Percentiles rank a stretch among this genome's conserved stretches.
Conservation (phyloP, 352 stramenopile species). For the Globisporangium nagaii region DNA sequence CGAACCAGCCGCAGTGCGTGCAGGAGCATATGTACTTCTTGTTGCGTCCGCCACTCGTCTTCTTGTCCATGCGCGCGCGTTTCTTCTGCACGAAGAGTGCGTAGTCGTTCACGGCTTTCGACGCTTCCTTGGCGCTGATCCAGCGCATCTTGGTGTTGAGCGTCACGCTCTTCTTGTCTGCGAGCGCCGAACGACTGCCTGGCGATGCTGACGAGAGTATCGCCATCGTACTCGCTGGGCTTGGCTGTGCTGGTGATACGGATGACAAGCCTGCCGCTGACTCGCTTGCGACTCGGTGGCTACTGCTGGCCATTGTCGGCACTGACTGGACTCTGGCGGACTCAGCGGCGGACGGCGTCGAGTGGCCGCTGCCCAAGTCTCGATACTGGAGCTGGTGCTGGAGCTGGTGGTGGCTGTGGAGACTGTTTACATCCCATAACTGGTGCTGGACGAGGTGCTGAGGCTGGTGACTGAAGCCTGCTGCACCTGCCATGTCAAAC, state of each 20-base stretch:
- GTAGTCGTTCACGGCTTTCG: slow-evolving; percentile 75
- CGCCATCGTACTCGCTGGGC: background rate
- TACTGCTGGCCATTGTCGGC: background rate
- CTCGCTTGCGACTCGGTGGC: background rate
- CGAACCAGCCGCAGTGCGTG: slow-evolving; percentile 68
- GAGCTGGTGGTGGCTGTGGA: background rate
- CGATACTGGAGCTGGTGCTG: background rate
- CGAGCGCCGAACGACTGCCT: background rate
- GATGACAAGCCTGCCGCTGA: background rate
- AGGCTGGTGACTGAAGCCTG: no score
- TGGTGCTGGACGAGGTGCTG: background rate
- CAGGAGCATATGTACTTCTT: slow-evolving; percentile 86
- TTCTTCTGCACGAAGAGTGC: slow-evolving; percentile 75
- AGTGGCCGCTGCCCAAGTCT: background rate
- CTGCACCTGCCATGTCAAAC: background rate
- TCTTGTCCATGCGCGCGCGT: slow-evolving; percentile 72
- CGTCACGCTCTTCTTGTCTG: slow-evolving; percentile 1
- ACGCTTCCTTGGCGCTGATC: slow-evolving; percentile 74
- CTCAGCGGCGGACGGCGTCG: background rate
- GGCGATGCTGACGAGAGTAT: background rate
- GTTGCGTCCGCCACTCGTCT: slow-evolving; percentile 76
- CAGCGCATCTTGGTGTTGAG: slow-evolving; percentile 62
- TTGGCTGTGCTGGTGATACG: background rate
- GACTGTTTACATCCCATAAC: background rate
- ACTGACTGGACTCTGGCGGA: background rate